Evolutionary conservation across 768 basidiomycete species (phyloP), one percentile per base, ranked within the genome.

Genomic region (Exsudoporus frostii): DNA sequence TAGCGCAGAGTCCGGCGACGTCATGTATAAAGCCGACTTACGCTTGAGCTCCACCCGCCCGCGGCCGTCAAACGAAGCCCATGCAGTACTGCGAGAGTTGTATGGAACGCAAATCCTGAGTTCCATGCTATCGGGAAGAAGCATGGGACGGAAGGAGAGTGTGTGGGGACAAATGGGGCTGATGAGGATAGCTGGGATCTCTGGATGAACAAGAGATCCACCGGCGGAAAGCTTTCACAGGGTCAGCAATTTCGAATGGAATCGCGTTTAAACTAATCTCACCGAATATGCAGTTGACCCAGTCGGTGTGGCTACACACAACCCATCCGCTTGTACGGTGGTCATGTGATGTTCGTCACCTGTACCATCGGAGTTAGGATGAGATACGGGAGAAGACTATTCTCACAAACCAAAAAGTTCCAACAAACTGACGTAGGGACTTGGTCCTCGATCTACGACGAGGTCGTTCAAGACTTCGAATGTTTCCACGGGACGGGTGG

Each of bases 281-380:
- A 93, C 92, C 15, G 97, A 99, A 71, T 99, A 99, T 4, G 97
- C 97, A 11, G 97, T 99, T 32, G 97, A 98, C 5, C 97, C 97
- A 0, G 97, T 99, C 8, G 97, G 97, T 0, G 97, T 99, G 22
- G 88, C 88, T 15, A 99, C 86, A 29, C 90, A 92, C 39, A 99
- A 75, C 13, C 97, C 97, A 64, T 99, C 97, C 0, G 95, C 97
- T 73, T 98, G 97, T 3, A 98, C 97, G 2, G 97, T 99, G 1
- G 97, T 99, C 82, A 99, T 87, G 74, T 98, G 97, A 71, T 99
- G 92, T 58, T 99, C 96, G 66, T 99, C 97, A 55, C 94, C 96
- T 98, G 11, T 32, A 32, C 7, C n/a, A 42, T 39, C 30, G 1
- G 43, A 45, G 46, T 59, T 49, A 51, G 39, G n/a, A 19, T 20